A percentile compares a stretch with the other conserved stretches of the same genome.
These are phyloP conservation scores for Talaromyces trachyspermus DNA, from an alignment of 495 filamentous ascomycete genomes.

Conservation along the genomic window DNA sequence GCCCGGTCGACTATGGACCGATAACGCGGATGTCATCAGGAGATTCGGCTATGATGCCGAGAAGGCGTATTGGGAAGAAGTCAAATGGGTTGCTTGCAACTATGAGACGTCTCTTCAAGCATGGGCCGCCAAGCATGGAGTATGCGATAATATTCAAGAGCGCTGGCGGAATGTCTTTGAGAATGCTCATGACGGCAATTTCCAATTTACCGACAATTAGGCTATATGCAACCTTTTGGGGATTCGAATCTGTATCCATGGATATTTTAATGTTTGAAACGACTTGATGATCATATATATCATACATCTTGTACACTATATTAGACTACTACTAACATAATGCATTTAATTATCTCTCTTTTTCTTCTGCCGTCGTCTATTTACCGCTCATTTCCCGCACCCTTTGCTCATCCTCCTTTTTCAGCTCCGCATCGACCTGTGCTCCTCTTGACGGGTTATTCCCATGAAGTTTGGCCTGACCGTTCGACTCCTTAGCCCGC, in stretches of 20 bases:
- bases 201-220: constrained; percentile 22
- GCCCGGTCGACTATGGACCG: constrained; percentile 33
- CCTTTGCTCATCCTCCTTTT: constrained; percentile 61
- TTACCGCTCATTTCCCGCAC: constrained; percentile 54
- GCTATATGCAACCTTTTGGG: no score
- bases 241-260: no score
- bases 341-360: no score
- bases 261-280: no score
- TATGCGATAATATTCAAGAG: constrained; percentile 29
- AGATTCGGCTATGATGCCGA: constrained; percentile 47
- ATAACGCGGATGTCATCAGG: constrained; percentile 25
- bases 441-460: constrained; percentile 66
- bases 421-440: constrained; percentile 60
- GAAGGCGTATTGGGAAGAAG: constrained; percentile 44
- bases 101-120: constrained; percentile 30
- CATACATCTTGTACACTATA: no score
- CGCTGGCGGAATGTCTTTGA: constrained; percentile 39
- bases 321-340: no score
- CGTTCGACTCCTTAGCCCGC: background rate
- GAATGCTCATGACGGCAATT: constrained; percentile 29
- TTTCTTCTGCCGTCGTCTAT: constrained; percentile 21
- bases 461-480: constrained; percentile 61
- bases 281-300: no score
- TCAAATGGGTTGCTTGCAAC: constrained; percentile 41
- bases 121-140: constrained; percentile 29